phyloP scores from a whole-genome alignment of 441 rosid genomes.

The Euphorbia neoarborescens region DNA sequence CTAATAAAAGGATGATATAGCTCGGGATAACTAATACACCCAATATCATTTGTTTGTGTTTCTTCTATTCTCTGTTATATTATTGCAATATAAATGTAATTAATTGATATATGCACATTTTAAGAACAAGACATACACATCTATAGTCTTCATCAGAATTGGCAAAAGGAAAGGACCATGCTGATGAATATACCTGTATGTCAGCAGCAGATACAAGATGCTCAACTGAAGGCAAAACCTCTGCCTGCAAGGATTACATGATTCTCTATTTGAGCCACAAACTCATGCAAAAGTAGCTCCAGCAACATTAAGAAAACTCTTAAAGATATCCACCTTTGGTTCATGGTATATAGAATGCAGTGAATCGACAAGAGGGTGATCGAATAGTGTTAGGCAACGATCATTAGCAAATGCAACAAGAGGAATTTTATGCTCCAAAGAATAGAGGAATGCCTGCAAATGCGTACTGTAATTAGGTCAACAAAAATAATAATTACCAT shows the following conservation, averaged over 20 bases:
- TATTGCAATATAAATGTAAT: background rate
- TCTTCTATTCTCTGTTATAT: background rate
- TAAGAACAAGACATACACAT: background rate
- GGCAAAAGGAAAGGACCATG: conserved; percentile 13
- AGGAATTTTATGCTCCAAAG: conserved; percentile 72
- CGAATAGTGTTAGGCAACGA: conserved; percentile 74
- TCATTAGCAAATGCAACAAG: conserved; percentile 71
- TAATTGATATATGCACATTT: background rate
- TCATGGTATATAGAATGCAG: conserved; percentile 65
- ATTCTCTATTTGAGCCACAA: conserved; percentile 11
- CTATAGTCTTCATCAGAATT: background rate
- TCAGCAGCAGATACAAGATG: conserved; percentile 58
- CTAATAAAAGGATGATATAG: conserved; percentile 4
- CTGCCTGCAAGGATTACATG: conserved; percentile 47
- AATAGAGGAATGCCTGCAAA: conserved; percentile 64
- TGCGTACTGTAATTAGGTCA: conserved; percentile 1
- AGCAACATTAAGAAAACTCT: conserved; percentile 15
- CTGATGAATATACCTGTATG: conserved; percentile 53
- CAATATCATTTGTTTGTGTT: background rate
- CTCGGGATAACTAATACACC: background rate
- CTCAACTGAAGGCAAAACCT: conserved; percentile 69
- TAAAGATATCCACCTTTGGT: conserved; percentile 51
- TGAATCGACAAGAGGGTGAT: conserved; percentile 69
- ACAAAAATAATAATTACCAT: background rate
- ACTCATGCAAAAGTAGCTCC: conserved; percentile 15